A percentile compares a stretch with the other conserved stretches of the same genome.
These are phyloP conservation scores for Thelephora ganbajun DNA, from an alignment of 768 basidiomycete genomes.

Conservation along the genomic window DNA sequence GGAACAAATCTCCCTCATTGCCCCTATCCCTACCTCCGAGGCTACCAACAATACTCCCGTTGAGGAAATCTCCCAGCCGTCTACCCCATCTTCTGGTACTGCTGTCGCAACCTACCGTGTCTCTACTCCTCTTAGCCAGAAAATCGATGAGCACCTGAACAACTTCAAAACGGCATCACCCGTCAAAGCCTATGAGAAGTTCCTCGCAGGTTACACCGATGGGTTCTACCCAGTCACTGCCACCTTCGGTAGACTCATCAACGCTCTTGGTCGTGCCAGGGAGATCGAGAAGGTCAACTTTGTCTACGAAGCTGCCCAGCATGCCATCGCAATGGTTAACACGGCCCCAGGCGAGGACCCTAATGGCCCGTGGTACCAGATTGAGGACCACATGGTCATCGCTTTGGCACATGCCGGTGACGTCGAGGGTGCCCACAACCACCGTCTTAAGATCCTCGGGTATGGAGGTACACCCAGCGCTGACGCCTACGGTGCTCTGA, in stretches of 20 bases:
- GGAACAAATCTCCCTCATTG: no score
- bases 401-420: conserved; percentile 74
- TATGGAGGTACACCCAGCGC: conserved; percentile 69
- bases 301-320: conserved; percentile 58
- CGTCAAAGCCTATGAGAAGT: conserved; percentile 31
- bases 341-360: conserved; percentile 9
- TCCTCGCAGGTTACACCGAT: conserved; percentile 29
- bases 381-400: conserved; percentile 87
- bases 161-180: conserved; percentile 14
- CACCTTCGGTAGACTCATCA: conserved; percentile 49
- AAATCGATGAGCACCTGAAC: conserved; percentile 14
- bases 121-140: conserved; percentile 12
- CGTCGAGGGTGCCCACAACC: conserved; percentile 65
- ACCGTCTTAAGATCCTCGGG: conserved; percentile 65
- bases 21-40: no score
- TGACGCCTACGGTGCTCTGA: conserved; percentile 86
- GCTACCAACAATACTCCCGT: no score
- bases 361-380: conserved; percentile 42
- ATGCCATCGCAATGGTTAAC: conserved; percentile 37
- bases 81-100: no score
- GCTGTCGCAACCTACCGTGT: no score
- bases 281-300: conserved; percentile 47
- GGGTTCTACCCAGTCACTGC: conserved; percentile 37
- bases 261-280: conserved; percentile 47
- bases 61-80: no score